Percentiles rank a stretch among this genome's conserved stretches.
phyloP scores from a whole-genome alignment of 306 rosid species.

The Gastrolobium villosum region DNA sequence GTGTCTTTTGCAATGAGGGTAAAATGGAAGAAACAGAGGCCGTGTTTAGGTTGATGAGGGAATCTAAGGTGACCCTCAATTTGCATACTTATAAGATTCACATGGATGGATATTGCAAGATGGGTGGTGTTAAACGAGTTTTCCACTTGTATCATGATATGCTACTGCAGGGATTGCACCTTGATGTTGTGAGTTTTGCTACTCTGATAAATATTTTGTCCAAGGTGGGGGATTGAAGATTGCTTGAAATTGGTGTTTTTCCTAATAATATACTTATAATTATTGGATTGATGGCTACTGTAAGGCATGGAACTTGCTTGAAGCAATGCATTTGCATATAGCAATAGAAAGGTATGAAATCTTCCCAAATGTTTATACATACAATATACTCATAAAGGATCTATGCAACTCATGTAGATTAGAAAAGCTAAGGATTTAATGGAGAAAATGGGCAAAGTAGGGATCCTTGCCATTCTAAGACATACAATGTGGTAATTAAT shows the following conservation, averaged over 20 bases:
- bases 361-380: conserved; percentile 65
- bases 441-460: conserved; percentile 55
- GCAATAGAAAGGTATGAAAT: conserved; percentile 66
- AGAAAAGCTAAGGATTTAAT: conserved; percentile 60
- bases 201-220: conserved; percentile 66
- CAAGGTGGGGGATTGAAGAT: conserved; percentile 59
- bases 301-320: conserved; percentile 57
- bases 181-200: conserved; percentile 67
- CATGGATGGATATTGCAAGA: conserved; percentile 78
- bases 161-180: conserved; percentile 59
- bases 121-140: conserved; percentile 55
- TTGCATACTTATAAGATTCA: conserved; percentile 70
- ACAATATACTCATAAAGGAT: conserved; percentile 70
- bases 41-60: conserved; percentile 57
- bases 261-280: conserved; percentile 68
- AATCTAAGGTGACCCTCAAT: conserved; percentile 61
- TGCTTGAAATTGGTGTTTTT: conserved; percentile 63
- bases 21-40: conserved; percentile 65
- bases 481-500: conserved; percentile 69
- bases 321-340: conserved; percentile 54
- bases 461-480: conserved; percentile 61
- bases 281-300: conserved; percentile 71
- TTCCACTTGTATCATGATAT: conserved; percentile 57
- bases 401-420: conserved; percentile 53
- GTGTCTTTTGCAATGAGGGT: conserved; percentile 59